These are phyloP conservation scores for Thymus quinquecostatus DNA, from an alignment of 257 asterid species.

Conservation along the genomic window DNA sequence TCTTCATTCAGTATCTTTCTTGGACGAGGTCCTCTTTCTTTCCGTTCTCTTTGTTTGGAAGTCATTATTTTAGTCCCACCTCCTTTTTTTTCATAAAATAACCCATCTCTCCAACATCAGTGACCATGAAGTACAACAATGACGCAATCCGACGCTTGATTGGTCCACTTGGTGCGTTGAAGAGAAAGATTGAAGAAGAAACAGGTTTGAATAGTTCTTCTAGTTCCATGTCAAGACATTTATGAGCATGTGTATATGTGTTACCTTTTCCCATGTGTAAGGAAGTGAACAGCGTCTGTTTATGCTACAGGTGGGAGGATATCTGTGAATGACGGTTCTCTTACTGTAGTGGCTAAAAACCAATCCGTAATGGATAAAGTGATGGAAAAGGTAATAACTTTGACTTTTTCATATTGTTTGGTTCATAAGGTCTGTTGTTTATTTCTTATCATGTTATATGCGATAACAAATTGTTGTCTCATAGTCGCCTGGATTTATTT, in stretches of 20 bases:
- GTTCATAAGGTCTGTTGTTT: slow-evolving; percentile 17
- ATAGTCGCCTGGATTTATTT: slow-evolving; percentile 21
- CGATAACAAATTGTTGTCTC: slow-evolving; percentile 18
- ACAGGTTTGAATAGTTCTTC: slow-evolving; percentile 56
- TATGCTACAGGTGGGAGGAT: slow-evolving; percentile 77
- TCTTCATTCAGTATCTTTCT: slow-evolving; percentile 14
- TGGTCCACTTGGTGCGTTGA: slow-evolving; percentile 95
- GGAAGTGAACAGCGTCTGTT: background rate
- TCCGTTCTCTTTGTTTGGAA: background rate
- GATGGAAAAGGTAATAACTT: slow-evolving; percentile 69
- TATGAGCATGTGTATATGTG: background rate
- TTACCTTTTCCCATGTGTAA: slow-evolving; percentile 9
- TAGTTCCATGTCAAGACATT: slow-evolving; percentile 13
- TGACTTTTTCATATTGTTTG: slow-evolving; percentile 7
- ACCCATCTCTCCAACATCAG: slow-evolving; percentile 45
- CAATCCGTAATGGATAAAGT: slow-evolving; percentile 74
- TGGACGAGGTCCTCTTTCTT: background rate
- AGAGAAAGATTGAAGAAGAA: slow-evolving; percentile 94
- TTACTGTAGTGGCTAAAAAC: slow-evolving; percentile 85
- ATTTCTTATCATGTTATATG: slow-evolving; percentile 17
- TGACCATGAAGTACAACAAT: slow-evolving; percentile 74
- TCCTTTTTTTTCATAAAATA: slow-evolving; percentile 2
- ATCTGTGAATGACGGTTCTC: slow-evolving; percentile 76
- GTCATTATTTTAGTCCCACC: background rate
- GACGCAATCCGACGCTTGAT: slow-evolving; percentile 86